phyloP scores from a whole-genome alignment of 2,329 filamentous ascomycete species.

The Scorias spongiosa region DNA sequence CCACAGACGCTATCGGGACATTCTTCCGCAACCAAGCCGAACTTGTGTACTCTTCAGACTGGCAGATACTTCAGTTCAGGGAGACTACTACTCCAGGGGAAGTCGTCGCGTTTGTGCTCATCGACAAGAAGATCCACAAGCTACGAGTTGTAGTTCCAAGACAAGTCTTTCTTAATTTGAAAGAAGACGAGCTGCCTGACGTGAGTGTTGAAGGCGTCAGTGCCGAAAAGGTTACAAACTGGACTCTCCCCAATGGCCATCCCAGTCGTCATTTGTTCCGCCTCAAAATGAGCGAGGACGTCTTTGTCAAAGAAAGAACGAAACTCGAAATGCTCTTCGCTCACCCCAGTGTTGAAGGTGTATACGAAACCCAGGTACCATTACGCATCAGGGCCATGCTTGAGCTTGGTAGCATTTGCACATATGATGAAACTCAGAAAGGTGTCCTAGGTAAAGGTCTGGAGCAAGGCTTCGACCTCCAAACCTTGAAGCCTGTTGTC shows the following conservation, averaged over 20 bases:
- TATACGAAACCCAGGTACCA: conserved; percentile 89
- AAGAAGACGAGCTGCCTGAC: conserved; percentile 72
- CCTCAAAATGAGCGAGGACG: conserved; percentile 74
- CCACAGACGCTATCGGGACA: conserved; percentile 46
- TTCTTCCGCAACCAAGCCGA: conserved; percentile 89
- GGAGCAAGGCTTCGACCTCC: conserved; percentile 84
- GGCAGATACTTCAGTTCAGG: conserved; percentile 83
- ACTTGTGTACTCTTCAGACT: conserved; percentile 75
- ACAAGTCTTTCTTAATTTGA: conserved; percentile 82
- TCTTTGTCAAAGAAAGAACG: conserved; percentile 70
- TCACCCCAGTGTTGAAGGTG: conserved; percentile 86
- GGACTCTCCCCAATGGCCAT: conserved; percentile 89
- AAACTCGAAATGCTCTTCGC: conserved; percentile 75
- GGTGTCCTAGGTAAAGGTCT: conserved; percentile 86
- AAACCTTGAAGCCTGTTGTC: conserved; percentile 48
- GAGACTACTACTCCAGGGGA: conserved; percentile 73
- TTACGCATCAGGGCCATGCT: conserved; percentile 75
- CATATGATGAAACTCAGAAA: conserved; percentile 78
- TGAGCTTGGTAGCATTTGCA: conserved; percentile 78
- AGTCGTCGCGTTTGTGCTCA: conserved; percentile 77
- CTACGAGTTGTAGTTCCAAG: conserved; percentile 81
- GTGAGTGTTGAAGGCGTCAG: conserved; percentile 74
- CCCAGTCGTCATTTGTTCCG: conserved; percentile 89
- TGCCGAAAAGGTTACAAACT: conserved; percentile 84
- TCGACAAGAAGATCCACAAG: conserved; percentile 79